Evolutionary conservation across 371 early-diverging fungal genomes (phyloP).

Genomic region (Mycotypha africana): DNA sequence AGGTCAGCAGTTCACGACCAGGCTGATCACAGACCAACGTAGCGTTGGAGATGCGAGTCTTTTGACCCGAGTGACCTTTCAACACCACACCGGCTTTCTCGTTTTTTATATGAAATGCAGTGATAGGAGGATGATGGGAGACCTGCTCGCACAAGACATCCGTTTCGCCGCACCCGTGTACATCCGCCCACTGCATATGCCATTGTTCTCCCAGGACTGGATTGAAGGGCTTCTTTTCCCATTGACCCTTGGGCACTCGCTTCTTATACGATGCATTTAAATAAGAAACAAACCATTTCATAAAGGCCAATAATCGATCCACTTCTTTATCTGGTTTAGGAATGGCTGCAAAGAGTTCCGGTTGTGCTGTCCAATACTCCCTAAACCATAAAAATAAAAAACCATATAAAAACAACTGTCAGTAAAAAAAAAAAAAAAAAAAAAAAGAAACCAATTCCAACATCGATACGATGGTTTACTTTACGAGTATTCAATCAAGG

Average conservation of each 20-base stretch:
- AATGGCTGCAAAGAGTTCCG: constrained; percentile 65
- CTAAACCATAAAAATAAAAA: constrained; percentile 42
- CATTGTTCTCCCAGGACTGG: constrained; percentile 81
- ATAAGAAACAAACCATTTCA: constrained; percentile 75
- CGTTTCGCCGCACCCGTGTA: constrained; percentile 62
- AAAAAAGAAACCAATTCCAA: no score
- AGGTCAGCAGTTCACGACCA: constrained; percentile 29
- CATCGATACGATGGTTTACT: no score
- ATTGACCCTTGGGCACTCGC: constrained; percentile 45
- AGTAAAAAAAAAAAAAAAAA: no score
- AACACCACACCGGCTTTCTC: constrained; percentile 56
- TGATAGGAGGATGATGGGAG: constrained; percentile 76
- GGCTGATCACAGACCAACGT: constrained; percentile 42
- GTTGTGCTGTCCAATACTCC: constrained; percentile 70
- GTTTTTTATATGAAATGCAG: constrained; percentile 62
- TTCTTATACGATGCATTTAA: constrained; percentile 64
- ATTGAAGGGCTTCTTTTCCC: constrained; percentile 83
- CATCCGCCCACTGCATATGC: constrained; percentile 61
- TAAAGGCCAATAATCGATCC: constrained; percentile 63
- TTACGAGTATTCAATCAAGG: constrained; percentile 74
- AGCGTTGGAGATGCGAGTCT: constrained; percentile 40
- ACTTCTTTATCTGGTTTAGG: constrained; percentile 51
- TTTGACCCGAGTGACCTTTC: constrained; percentile 67
- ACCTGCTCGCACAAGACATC: constrained; percentile 66
- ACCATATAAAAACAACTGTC: neutral